phyloP scores from a whole-genome alignment of 139 green algal species.

The Diplosphaera chodatii region DNA sequence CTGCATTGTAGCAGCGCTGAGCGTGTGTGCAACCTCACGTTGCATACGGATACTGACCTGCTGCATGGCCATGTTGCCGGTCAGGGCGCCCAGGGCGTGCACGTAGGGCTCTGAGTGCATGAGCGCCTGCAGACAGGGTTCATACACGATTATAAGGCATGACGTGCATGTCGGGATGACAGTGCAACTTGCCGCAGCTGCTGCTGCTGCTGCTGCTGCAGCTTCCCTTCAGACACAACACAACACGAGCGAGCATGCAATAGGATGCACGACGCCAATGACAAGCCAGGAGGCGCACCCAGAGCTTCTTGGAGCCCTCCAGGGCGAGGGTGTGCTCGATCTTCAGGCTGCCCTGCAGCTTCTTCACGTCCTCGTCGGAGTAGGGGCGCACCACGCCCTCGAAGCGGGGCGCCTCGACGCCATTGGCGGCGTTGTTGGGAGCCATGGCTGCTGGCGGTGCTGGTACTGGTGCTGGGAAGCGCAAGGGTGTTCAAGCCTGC shows the following conservation, averaged over 20 bases:
- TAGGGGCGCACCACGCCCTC: slow-evolving; percentile 33
- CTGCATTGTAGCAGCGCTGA: too few relatives aligned
- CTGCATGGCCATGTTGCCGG: slow-evolving; percentile 55
- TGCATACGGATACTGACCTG: too few relatives aligned
- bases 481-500: too few relatives aligned
- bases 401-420: slow-evolving; percentile 12
- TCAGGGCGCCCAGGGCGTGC: slow-evolving; percentile 68
- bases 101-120: slow-evolving; percentile 65
- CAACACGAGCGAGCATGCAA: too few relatives aligned
- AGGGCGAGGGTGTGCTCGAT: slow-evolving; percentile 66
- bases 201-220: background rate
- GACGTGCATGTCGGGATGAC: background rate
- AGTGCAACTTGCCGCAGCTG: background rate
- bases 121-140: slow-evolving; percentile 16
- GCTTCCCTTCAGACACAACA: too few relatives aligned
- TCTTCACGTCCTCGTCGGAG: slow-evolving; percentile 47
- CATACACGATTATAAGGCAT: background rate
- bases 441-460: background rate
- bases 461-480: too few relatives aligned
- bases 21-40: too few relatives aligned
- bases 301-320: slow-evolving; percentile 64
- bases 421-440: slow-evolving; percentile 5
- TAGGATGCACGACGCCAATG: too few relatives aligned
- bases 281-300: slow-evolving; percentile 22
- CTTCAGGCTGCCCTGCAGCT: slow-evolving; percentile 59